A percentile compares a stretch with the other conserved stretches of the same genome.
These are phyloP conservation scores for Populus trichocarpa DNA, from an alignment of 441 rosid genomes.

Conservation along the genomic window DNA sequence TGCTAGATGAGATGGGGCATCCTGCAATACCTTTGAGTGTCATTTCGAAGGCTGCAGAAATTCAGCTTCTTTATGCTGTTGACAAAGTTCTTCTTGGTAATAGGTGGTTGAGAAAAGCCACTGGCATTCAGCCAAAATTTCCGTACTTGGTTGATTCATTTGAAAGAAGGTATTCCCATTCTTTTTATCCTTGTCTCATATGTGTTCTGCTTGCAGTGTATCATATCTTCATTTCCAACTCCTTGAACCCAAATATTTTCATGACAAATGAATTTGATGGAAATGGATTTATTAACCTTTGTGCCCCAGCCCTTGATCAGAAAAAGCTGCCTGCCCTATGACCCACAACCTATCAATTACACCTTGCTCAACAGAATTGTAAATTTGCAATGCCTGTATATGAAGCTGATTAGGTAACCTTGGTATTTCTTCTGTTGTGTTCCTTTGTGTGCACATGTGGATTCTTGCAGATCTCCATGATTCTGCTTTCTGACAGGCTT, in stretches of 20 bases:
- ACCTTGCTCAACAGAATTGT: too few relatives aligned
- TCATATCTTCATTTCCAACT: background rate
- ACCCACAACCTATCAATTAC: too few relatives aligned
- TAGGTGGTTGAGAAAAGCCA: constrained; percentile 92
- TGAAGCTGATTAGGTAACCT: background rate
- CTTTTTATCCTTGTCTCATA: too few relatives aligned
- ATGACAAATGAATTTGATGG: background rate
- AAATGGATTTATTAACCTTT: background rate
- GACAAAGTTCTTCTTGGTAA: constrained; percentile 81
- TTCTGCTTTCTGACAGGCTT: background rate
- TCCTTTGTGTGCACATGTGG: background rate
- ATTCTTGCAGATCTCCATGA: background rate
- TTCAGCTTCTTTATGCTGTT: constrained; percentile 76
- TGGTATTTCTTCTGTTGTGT: background rate
- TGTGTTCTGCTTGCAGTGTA: background rate
- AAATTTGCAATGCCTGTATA: background rate
- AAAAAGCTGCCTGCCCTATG: too few relatives aligned
- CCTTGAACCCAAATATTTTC: background rate
- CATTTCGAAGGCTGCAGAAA: constrained; percentile 93
- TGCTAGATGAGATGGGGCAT: constrained; percentile 80
- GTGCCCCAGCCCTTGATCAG: too few relatives aligned
- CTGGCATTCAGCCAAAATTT: constrained; percentile 77
- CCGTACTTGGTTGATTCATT: too few relatives aligned
- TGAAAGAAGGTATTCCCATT: too few relatives aligned
- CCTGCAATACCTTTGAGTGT: constrained; percentile 81